Base-by-base conservation (phyloP, 1,284 basidiomycete genomes). In the Coriolopsis trogii region DNA sequence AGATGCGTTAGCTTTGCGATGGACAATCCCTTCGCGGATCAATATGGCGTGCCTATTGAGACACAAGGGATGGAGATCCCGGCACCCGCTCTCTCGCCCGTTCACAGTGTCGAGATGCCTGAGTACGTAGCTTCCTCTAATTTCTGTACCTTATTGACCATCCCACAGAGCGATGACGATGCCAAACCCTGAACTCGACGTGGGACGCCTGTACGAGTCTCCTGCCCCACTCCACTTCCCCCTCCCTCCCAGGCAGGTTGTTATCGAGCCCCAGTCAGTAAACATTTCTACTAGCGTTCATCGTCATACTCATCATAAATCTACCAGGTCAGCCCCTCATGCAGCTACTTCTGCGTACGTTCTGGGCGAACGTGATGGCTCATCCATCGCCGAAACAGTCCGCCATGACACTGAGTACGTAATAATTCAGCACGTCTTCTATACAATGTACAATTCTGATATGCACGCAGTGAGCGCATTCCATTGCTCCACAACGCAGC, bases 11-110 rank as follows among this genome's bases (percentile, higher is more conserved):
- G 65, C 64, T 71, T 20, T 51, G 70, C 71, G 0, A 76, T 75
- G 55, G 69, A 65, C 6, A 75, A 80, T 58, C 75, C 76, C 0
- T 67, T 67, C 46, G 67, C 63, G 4, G 66, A 68, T 43, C 63
- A 50, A 16, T 50, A 39, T 37, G 49, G 36, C 13, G 7, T 49
- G 3, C 30, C 46, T 41, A 26, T 31, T 28, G 26, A 62, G 39
- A 58, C n/a, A n/a, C n/a, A n/a, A n/a, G n/a, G n/a, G n/a, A 18
- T 56, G 12, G 38, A 51, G 13, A 38, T 38, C 7, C 49, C 43
- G 26, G 58, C 49, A 43, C 44, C 49, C 18, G 46, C 39, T 15
- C 41, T 66, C 4, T 62, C 64, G 6, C 64, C 66, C 0, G 63
- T 67, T 13, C 58, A 65, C 16, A 66, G 62, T 39, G 50, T 64